Percentiles rank a stretch among this genome's conserved stretches.
Conservation (phyloP, 2,329 filamentous ascomycete genomes). For the Emydomyces testavorans region DNA sequence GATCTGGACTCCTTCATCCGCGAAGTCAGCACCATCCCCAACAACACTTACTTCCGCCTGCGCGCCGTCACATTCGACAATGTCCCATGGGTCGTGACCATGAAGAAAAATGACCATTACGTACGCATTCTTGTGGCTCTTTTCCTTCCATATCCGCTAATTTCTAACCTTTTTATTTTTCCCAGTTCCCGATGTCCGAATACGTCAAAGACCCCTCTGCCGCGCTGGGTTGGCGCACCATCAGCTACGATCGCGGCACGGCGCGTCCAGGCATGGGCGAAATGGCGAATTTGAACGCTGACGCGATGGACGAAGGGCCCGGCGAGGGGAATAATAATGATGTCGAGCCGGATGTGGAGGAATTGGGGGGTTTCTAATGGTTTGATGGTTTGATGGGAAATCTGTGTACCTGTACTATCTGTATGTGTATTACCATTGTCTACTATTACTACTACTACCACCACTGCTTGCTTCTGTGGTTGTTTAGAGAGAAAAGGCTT, state of each 20-base stretch:
- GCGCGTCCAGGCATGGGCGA: constrained; percentile 29
- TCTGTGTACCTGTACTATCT: too few relatives aligned
- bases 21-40: constrained; percentile 75
- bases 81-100: constrained; percentile 97
- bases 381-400: too few relatives aligned
- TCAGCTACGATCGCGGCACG: constrained; percentile 43
- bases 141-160: background rate
- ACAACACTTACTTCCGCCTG: constrained; percentile 96
- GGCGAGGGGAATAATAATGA: constrained; percentile 28
- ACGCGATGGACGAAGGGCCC: constrained; percentile 38
- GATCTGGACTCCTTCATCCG: constrained; percentile 70
- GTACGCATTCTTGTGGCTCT: constrained; percentile 26
- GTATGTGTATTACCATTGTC: too few relatives aligned
- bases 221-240: constrained; percentile 46
- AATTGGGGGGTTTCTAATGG: too few relatives aligned
- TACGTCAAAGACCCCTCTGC: constrained; percentile 47
- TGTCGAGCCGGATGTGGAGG: constrained; percentile 27
- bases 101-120: constrained; percentile 99
- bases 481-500: too few relatives aligned
- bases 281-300: constrained; percentile 35
- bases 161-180: background rate
- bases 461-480: too few relatives aligned
- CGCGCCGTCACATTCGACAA: constrained; percentile 98
- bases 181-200: constrained; percentile 52
- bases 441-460: too few relatives aligned